These are phyloP conservation scores for Globisporangium ultimum DNA, from an alignment of 352 stramenopile genomes.

Conservation along the genomic window DNA sequence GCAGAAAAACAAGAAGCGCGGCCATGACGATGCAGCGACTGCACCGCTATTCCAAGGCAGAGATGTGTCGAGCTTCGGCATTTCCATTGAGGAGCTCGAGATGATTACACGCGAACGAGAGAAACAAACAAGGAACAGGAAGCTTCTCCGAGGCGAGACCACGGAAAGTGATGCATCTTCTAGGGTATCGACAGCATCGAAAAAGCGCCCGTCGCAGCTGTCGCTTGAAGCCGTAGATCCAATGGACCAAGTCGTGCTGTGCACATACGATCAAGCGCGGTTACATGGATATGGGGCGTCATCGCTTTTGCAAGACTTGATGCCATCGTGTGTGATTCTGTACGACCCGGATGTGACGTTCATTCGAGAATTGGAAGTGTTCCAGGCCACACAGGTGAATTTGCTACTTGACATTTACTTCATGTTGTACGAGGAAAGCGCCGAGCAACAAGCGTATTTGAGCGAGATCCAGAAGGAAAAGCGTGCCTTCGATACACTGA, in stretches of 20 bases:
- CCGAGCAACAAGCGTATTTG: slow-evolving; percentile 95
- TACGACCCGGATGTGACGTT: slow-evolving; percentile 96
- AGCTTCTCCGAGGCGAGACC: slow-evolving; percentile 7
- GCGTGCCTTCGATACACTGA: slow-evolving; percentile 94
- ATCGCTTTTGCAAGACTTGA: slow-evolving; percentile 87
- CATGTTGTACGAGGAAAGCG: slow-evolving; percentile 95
- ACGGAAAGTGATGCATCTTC: background rate
- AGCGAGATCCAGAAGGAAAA: slow-evolving; percentile 95
- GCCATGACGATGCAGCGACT: background rate
- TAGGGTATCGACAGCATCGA: background rate
- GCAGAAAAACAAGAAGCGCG: slow-evolving; percentile 22
- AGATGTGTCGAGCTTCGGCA: slow-evolving; percentile 68
- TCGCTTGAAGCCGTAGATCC: slow-evolving; percentile 50
- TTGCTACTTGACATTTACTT: slow-evolving; percentile 90
- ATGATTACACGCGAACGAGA: slow-evolving; percentile 21
- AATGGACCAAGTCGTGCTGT: slow-evolving; percentile 57
- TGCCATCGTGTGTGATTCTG: slow-evolving; percentile 90
- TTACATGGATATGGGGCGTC: slow-evolving; percentile 52
- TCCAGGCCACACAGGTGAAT: slow-evolving; percentile 49
- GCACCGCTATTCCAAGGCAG: slow-evolving; percentile 10
- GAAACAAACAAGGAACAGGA: slow-evolving; percentile 19
- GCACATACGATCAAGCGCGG: slow-evolving; percentile 76
- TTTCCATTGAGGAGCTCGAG: slow-evolving; percentile 69
- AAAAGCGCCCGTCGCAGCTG: slow-evolving; percentile 27
- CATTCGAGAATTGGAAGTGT: slow-evolving; percentile 94